Conservation (phyloP, 352 stramenopile species). For the Phytophthora pseudosyringae region DNA sequence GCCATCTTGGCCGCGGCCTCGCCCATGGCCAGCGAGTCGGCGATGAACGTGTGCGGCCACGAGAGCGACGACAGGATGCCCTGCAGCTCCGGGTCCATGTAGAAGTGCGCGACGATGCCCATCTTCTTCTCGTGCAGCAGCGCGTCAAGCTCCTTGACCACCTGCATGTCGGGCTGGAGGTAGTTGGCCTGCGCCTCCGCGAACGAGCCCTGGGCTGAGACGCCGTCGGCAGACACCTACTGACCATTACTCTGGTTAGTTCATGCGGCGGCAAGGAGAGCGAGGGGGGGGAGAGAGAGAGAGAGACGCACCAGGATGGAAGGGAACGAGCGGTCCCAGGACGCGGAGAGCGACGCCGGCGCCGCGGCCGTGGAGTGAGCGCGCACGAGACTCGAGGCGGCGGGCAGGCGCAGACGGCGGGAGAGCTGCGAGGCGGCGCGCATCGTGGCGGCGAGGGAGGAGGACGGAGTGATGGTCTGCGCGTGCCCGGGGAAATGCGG, state of each 20-base stretch:
- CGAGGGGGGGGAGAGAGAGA: too few relatives aligned
- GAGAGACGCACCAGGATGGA: slow-evolving; percentile 71
- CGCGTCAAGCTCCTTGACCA: slow-evolving; percentile 89
- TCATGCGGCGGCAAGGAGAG: not conserved
- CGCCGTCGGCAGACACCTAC: slow-evolving; percentile 78
- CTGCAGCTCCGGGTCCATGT: slow-evolving; percentile 99
- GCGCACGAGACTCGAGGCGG: slow-evolving; percentile 5
- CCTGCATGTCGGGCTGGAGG: slow-evolving; percentile 81
- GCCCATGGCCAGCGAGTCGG: slow-evolving; percentile 98
- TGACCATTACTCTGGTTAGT: slow-evolving; percentile 25
- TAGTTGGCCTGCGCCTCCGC: slow-evolving; percentile 90
- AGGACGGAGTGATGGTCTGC: slow-evolving; percentile 11
- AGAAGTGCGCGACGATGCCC: slow-evolving; percentile 97
- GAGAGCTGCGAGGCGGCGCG: slow-evolving; percentile 39
- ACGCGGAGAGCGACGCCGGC: slow-evolving; percentile 61
- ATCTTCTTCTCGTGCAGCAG: slow-evolving; percentile 93
- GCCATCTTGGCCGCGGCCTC: slow-evolving; percentile 97
- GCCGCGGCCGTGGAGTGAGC: slow-evolving; percentile 31
- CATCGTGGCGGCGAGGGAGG: slow-evolving; percentile 22
- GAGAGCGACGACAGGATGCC: slow-evolving; percentile 82
- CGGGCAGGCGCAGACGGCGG: slow-evolving; percentile 28
- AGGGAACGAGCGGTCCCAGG: slow-evolving; percentile 80
- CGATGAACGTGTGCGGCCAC: slow-evolving; percentile 94
- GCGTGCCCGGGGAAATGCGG: slow-evolving; percentile 14
- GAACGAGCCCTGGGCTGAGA: slow-evolving; percentile 88